phyloP scores from a whole-genome alignment of 371 early-diverging fungal genomes.

The Saksenaea vasiformis region DNA sequence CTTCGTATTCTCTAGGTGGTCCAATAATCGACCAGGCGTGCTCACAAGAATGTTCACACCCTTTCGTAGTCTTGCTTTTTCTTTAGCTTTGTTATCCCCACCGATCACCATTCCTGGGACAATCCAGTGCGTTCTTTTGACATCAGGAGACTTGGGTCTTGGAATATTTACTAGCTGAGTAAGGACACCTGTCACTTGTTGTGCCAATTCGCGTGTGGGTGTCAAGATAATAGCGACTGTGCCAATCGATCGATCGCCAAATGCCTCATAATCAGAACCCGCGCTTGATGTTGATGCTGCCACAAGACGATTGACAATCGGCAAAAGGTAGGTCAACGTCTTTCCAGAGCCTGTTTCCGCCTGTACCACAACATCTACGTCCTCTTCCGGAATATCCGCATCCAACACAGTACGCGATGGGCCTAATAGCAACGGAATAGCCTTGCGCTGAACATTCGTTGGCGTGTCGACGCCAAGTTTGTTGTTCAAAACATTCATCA shows the following conservation, averaged over 20 bases:
- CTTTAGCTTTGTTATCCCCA: constrained; percentile 90
- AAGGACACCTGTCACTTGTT: constrained; percentile 87
- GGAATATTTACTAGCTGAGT: constrained; percentile 68
- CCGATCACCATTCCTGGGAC: constrained; percentile 91
- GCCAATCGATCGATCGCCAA: constrained; percentile 62
- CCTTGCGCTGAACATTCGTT: constrained; percentile 75
- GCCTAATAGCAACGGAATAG: constrained; percentile 63
- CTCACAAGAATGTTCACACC: constrained; percentile 94
- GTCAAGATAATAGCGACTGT: constrained; percentile 86
- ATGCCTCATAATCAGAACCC: constrained; percentile 21
- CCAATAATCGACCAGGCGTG: constrained; percentile 98
- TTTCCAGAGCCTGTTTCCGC: constrained; percentile 99
- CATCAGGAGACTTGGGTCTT: constrained; percentile 46
- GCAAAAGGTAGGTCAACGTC: constrained; percentile 95
- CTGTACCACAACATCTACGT: constrained; percentile 87
- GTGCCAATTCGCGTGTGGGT: constrained; percentile 98
- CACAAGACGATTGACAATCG: constrained; percentile 64
- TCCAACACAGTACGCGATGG: constrained; percentile 34
- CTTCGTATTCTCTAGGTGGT: constrained; percentile 90
- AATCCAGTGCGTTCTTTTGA: constrained; percentile 86
- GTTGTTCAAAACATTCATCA: constrained; percentile 59
- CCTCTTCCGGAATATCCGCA: constrained; percentile 36
- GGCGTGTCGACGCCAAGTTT: constrained; percentile 70
- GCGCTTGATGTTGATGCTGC: constrained; percentile 35
- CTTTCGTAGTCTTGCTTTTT: constrained; percentile 91